phyloP scores from a whole-genome alignment of 1,139 yeast species.

The Suhomyces kunorum region DNA sequence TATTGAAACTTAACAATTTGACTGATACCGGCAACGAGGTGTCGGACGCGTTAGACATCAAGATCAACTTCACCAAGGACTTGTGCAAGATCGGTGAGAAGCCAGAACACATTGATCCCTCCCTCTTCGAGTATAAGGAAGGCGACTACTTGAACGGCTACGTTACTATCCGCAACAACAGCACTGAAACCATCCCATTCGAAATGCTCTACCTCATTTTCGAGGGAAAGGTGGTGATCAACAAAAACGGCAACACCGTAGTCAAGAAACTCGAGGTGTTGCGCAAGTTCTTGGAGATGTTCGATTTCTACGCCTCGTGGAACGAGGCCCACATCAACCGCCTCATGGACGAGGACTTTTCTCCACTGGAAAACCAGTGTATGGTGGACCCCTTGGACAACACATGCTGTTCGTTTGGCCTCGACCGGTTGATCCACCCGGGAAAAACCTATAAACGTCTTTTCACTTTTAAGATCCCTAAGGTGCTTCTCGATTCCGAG shows the following conservation, averaged over 20 bases:
- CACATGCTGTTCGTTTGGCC: slow-evolving; percentile 19
- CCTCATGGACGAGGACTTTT: slow-evolving; percentile 28
- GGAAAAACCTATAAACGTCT: slow-evolving; percentile 17
- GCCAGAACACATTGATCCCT: slow-evolving; percentile 37
- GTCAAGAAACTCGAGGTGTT: slow-evolving; percentile 19
- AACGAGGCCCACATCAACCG: slow-evolving; percentile 35
- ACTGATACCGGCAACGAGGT: slow-evolving; percentile 29
- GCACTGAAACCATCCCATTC: slow-evolving; percentile 32
- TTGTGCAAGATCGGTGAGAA: slow-evolving; percentile 31
- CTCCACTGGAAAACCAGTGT: slow-evolving; percentile 21
- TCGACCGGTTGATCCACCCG: slow-evolving; percentile 12
- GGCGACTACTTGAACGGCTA: slow-evolving; percentile 47
- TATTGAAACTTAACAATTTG: slow-evolving; percentile 37
- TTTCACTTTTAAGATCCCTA: slow-evolving; percentile 28
- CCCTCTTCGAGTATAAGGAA: slow-evolving; percentile 38
- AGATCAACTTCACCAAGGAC: slow-evolving; percentile 39
- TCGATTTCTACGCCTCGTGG: slow-evolving; percentile 46
- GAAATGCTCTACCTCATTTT: slow-evolving; percentile 46
- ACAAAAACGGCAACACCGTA: slow-evolving; percentile 15
- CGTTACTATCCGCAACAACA: slow-evolving; percentile 30
- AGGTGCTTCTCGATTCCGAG: slow-evolving; percentile 23
- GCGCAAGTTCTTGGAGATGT: slow-evolving; percentile 43
- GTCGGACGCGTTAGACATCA: slow-evolving; percentile 31
- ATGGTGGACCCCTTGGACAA: slow-evolving; percentile 32
- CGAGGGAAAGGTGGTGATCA: slow-evolving; percentile 36